phyloP scores from a whole-genome alignment of 2,329 filamentous ascomycete species.

The Alternaria conjuncta region DNA sequence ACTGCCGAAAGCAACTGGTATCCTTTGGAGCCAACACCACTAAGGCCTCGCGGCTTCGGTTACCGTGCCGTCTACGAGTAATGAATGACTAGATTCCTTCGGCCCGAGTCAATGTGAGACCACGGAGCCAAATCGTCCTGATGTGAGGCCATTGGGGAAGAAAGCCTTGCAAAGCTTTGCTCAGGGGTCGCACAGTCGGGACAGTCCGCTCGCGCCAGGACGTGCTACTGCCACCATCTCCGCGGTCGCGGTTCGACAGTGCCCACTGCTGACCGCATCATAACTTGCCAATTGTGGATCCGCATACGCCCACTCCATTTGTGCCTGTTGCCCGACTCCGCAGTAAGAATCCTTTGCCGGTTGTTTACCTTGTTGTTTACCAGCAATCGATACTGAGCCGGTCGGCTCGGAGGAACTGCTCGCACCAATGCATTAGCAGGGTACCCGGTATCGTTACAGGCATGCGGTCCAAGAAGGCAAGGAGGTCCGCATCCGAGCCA shows the following conservation, averaged over 20 bases:
- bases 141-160: slow-evolving; percentile 7
- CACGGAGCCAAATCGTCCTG: slow-evolving; percentile 17
- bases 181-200: slow-evolving; percentile 23
- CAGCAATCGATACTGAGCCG: background rate
- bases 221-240: slow-evolving; percentile 23
- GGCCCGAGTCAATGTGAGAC: slow-evolving; percentile 22
- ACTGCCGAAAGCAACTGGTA: background rate
- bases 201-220: slow-evolving; percentile 26
- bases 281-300: slow-evolving; percentile 16
- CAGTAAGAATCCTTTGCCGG: background rate
- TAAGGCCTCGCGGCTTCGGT: slow-evolving; percentile 2
- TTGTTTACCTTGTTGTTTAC: slow-evolving; percentile 7
- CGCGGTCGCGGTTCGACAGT: slow-evolving; percentile 24
- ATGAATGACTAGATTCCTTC: slow-evolving; percentile 13
- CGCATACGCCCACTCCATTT: background rate
- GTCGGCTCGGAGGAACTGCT: slow-evolving; percentile 8
- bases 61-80: slow-evolving; percentile 17
- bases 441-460: background rate
- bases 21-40: background rate
- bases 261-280: slow-evolving; percentile 36
- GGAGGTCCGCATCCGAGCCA: background rate
- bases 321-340: slow-evolving; percentile 2
- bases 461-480: background rate
- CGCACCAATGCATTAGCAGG: slow-evolving; percentile 5
- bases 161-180: slow-evolving; percentile 14